A percentile compares a stretch with the other conserved stretches of the same genome.
These are phyloP conservation scores for Adiantum capillusveneris DNA, from an alignment of 75 land plant species.

Conservation along the genomic window DNA sequence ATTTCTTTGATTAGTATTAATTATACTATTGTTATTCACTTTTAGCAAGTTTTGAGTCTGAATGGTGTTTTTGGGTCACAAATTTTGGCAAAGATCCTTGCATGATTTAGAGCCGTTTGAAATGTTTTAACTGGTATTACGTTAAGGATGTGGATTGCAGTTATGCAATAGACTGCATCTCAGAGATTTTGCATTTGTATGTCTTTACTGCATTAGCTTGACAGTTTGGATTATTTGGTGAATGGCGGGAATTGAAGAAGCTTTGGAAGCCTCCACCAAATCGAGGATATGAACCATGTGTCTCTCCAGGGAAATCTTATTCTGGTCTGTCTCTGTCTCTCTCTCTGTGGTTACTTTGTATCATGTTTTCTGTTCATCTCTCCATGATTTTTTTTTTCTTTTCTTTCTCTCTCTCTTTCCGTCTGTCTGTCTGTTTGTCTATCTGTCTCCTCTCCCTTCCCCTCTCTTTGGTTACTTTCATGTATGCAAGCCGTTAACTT, in stretches of 20 bases:
- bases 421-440: background rate
- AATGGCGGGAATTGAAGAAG: conserved; percentile 33
- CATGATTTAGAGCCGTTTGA: too few species aligned
- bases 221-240: conserved; percentile 38
- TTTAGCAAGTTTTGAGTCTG: too few species aligned
- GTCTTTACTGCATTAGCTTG: conserved; percentile 45
- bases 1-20: too few species aligned
- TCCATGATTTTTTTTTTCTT: background rate
- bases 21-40: too few species aligned
- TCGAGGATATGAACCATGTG: conserved; percentile 61
- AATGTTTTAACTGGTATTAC: too few species aligned
- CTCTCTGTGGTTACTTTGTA: background rate
- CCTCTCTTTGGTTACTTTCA: too few species aligned
- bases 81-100: too few species aligned
- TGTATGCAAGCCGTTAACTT: too few species aligned
- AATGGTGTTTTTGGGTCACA: too few species aligned
- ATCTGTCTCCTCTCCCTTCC: background rate
- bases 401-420: background rate
- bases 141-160: too few species aligned
- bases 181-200: conserved; percentile 25
- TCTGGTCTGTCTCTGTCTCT: conserved; percentile 29
- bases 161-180: conserved; percentile 11
- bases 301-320: conserved; percentile 39
- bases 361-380: background rate
- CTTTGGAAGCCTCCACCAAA: conserved; percentile 79